Evolutionary conservation across 495 filamentous ascomycete species (phyloP), one percentile per base, ranked within the genome.

Genomic region (Trichocladium antarcticum): DNA sequence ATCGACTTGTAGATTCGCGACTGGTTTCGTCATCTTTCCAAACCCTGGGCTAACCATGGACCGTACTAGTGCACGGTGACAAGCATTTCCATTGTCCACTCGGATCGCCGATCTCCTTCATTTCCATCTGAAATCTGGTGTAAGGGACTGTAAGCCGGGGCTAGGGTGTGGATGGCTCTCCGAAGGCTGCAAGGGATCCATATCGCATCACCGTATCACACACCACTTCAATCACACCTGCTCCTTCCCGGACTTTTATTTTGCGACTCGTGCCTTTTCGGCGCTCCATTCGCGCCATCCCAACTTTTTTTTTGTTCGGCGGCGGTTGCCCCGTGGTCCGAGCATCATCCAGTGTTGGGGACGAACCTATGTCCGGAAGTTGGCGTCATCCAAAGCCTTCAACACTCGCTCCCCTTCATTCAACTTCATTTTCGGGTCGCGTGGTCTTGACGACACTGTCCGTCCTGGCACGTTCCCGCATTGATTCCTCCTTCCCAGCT

Each of bases 381-480:
- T 32, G 6, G 17, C 43, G 35, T 38, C n/a, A 19, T 35, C 36
- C 24, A 10, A 24, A 31, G 35, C 3, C 31, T 32, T n/a, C n/a
- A n/a, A n/a, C n/a, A n/a, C n/a, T n/a, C n/a, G n/a, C n/a, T n/a
- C n/a, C n/a, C n/a, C 31, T 34, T 49, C 35, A 28, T 38, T 1
- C 16, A 22, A 15, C 20, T 46, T 46, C 36, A 32, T 47, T 53
- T 40, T 24, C 14, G 16, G 34, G 16, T 21, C 35, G 54, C 45
- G 32, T 35, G 38, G 56, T 58, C 55, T 63, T 54, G 60, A 61
- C 49, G 57, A 63, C 54, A 49, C 48, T 44, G 45, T 31, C 28
- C 48, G 36, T 50, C 37, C 36, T 16, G 9, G 15, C 40, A 21
- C 17, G 31, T 17, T 32, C 22, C 19, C 11, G 2, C 31, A 2